Evolutionary conservation across 441 rosid species (phyloP), one percentile per base, ranked within the genome.

Genomic region (Adansonia grandidieri): DNA sequence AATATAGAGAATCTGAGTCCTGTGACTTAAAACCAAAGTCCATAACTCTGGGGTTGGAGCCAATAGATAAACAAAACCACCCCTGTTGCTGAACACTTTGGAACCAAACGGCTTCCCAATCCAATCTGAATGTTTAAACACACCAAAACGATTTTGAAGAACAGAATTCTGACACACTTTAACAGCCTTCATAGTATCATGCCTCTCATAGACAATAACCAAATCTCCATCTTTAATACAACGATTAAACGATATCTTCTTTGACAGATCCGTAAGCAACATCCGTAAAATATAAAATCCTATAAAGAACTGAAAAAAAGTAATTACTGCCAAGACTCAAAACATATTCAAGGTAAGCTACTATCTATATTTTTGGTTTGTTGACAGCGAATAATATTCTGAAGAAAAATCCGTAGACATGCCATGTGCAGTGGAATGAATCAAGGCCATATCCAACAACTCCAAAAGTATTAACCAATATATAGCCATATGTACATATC

Each of bases 21-120:
- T 86, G 82, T 93, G 99, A 87, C 94, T 93, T 78, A 94, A 84
- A 74, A 94, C 99, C 78, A 92, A 65, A 24, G 98, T 93, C 99
- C 99, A 95, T 10, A 93, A 69, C 83, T 95, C 99, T 1, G 97
- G 97, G 24, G 97, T 90, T 13, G 97, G 99, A 82, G 94, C 95
- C 63, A 96, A 81, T 40, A 96, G 75, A 85, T 91, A 89, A 0
- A 93, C 92, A 71, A 88, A 96, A 65, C 92, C 92, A 19, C 97
- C 95, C 88, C 90, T 96, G 86, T 86, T 88, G 84, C 95, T 96
- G 53, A 88, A 87, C 74, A 89, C 98, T 88, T 93, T 96, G 61
- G 96, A 88, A 24, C 98, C 99, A 79, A 93, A 90, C 9, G 93
- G 91, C 89, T 89, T 95, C 20, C 98, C 98, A 1, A 96, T 89